Evolutionary conservation across 1,284 basidiomycete species (phyloP).

Genomic region (Neonothopanus nambi): DNA sequence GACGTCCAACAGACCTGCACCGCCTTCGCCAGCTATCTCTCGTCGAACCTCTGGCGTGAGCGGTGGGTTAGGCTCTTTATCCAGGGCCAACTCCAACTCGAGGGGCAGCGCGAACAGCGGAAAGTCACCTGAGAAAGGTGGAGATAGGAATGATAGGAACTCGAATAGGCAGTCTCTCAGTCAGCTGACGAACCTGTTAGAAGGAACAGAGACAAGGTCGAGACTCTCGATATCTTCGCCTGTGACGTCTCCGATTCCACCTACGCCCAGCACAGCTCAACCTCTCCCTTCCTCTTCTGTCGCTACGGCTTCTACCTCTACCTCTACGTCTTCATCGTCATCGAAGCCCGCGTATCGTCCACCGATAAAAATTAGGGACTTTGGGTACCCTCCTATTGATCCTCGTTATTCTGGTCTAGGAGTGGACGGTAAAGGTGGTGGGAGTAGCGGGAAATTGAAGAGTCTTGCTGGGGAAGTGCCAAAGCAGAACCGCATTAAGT

Average conservation of each 20-base stretch:
- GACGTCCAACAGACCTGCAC: slow-evolving; percentile 61
- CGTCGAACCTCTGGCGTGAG: slow-evolving; percentile 49
- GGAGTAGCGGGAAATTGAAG: neutral
- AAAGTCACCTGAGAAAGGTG: neutral
- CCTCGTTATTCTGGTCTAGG: slow-evolving; percentile 3
- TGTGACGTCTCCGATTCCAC: neutral
- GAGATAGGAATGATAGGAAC: neutral
- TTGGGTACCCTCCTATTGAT: neutral
- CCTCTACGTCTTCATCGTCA: slow-evolving; percentile 22
- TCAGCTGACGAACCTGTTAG: too few species aligned
- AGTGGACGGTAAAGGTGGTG: neutral
- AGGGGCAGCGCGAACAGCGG: neutral
- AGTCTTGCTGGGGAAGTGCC: slow-evolving; percentile 1
- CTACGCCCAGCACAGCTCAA: neutral
- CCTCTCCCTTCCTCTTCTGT: too few species aligned
- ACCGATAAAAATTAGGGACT: slow-evolving; percentile 16
- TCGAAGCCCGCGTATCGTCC: slow-evolving; percentile 21
- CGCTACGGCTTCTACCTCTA: neutral
- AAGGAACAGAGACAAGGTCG: neutral
- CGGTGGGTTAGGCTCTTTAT: neutral
- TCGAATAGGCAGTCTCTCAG: too few species aligned
- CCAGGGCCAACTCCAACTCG: neutral
- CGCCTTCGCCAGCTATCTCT: slow-evolving; percentile 62
- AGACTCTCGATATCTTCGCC: neutral
- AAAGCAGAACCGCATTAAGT: slow-evolving; percentile 8